Percentiles rank a stretch among this genome's conserved stretches.
These are phyloP conservation scores for Kluyveromyces starmeri DNA, from an alignment of 805 yeast species.

Conservation along the genomic window DNA sequence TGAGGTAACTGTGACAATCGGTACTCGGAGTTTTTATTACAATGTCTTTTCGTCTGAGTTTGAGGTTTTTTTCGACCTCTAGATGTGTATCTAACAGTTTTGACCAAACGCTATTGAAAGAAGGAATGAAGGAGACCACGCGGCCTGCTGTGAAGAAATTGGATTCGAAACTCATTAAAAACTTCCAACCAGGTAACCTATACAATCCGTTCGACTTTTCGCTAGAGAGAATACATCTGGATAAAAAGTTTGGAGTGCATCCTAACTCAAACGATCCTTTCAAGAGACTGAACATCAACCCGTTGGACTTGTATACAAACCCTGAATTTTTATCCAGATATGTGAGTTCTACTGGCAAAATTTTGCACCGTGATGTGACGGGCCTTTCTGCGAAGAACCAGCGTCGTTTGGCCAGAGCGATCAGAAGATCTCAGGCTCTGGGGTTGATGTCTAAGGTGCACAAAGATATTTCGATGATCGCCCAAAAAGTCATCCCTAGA, in stretches of 20 bases:
- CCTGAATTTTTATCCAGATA: conserved; percentile 62
- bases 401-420: conserved; percentile 61
- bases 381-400: conserved; percentile 64
- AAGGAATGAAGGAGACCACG: conserved; percentile 1
- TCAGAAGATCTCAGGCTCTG: conserved; percentile 69
- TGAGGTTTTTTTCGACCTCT: conserved; percentile 2
- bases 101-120: conserved; percentile 3
- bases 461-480: conserved; percentile 42
- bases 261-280: conserved; percentile 30
- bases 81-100: conserved; percentile 1
- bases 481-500: conserved; percentile 16
- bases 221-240: conserved; percentile 45
- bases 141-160: conserved; percentile 20
- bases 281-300: conserved; percentile 48
- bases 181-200: conserved; percentile 41
- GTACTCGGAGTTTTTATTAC: too few species aligned
- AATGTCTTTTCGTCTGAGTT: background rate
- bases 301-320: conserved; percentile 60
- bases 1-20: too few species aligned
- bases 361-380: conserved; percentile 61
- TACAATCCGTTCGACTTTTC: conserved; percentile 83
- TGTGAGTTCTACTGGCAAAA: conserved; percentile 64
- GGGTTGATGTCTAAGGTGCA: conserved; percentile 77
- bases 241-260: conserved; percentile 29
- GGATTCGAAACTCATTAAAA: conserved; percentile 34